phyloP scores from a whole-genome alignment of 2,329 filamentous ascomycete species.

The Akanthomyces muscarius region DNA sequence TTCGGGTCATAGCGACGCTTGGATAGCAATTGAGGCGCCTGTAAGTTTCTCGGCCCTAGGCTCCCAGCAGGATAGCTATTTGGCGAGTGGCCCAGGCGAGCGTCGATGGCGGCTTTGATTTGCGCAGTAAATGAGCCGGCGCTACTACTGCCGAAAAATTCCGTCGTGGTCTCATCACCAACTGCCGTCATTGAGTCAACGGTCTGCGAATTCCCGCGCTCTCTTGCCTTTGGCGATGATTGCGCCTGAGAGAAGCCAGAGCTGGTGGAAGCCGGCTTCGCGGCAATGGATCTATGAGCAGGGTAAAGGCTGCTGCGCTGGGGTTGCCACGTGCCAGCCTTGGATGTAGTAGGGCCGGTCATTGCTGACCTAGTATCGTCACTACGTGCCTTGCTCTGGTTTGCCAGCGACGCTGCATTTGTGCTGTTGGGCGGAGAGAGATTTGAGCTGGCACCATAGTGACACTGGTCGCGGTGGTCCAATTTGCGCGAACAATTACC shows the following conservation, averaged over 20 bases:
- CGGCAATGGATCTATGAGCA: constrained; percentile 12
- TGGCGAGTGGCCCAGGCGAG: constrained; percentile 21
- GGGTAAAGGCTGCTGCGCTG: background rate
- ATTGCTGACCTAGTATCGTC: too few relatives aligned
- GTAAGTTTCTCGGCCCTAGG: background rate
- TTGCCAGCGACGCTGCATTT: background rate
- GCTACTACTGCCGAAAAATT: constrained; percentile 45
- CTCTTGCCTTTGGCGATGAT: background rate
- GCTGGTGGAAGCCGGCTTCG: background rate
- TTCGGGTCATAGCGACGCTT: constrained; percentile 20
- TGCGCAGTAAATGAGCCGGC: constrained; percentile 44
- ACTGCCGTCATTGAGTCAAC: constrained; percentile 45
- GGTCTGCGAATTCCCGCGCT: constrained; percentile 28
- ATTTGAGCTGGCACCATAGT: constrained; percentile 23
- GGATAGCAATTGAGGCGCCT: background rate
- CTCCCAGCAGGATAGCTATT: background rate
- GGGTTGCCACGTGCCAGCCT: background rate
- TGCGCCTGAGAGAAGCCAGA: background rate
- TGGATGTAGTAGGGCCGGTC: background rate
- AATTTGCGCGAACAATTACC: constrained; percentile 30
- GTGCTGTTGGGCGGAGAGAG: background rate
- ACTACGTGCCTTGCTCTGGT: background rate
- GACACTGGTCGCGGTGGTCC: constrained; percentile 27
- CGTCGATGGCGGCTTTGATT: constrained; percentile 41
- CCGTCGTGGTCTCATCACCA: constrained; percentile 36